These are phyloP conservation scores for Trichomonas vaginalis DNA, from an alignment of 208 protist species.

Conservation along the genomic window DNA sequence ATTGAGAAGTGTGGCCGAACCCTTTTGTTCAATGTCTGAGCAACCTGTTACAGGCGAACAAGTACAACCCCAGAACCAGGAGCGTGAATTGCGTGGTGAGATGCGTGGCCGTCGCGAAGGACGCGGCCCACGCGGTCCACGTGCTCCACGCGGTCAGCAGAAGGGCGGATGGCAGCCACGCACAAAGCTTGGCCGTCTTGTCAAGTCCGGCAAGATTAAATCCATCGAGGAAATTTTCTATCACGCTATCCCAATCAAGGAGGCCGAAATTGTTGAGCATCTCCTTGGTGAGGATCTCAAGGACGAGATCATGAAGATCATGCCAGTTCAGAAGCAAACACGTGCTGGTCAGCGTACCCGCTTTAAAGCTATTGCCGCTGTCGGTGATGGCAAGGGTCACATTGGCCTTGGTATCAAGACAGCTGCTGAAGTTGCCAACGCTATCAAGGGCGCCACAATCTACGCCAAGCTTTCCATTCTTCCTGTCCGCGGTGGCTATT, in stretches of 20 bases:
- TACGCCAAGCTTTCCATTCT: slow-evolving; percentile 90
- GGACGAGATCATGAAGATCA: slow-evolving; percentile 92
- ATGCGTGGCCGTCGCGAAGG: not conserved
- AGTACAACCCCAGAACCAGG: too few species aligned
- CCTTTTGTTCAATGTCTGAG: not conserved
- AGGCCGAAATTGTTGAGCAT: slow-evolving; percentile 94
- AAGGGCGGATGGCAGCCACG: slow-evolving; percentile 76
- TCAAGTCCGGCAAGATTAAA: slow-evolving; percentile 70
- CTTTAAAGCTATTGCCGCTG: slow-evolving; percentile 96
- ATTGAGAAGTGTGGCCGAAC: not conserved
- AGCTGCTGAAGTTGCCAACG: slow-evolving; percentile 93
- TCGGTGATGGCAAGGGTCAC: slow-evolving; percentile 91
- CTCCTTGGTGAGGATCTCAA: slow-evolving; percentile 69
- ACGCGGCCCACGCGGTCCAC: slow-evolving; percentile 19
- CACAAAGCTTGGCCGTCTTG: slow-evolving; percentile 95
- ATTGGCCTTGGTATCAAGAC: slow-evolving; percentile 93
- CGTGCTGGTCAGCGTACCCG: slow-evolving; percentile 94
- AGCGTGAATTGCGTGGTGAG: not conserved
- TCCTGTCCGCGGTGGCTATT: slow-evolving; percentile 94
- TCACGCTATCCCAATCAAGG: slow-evolving; percentile 98
- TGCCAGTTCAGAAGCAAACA: slow-evolving; percentile 98
- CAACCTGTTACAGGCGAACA: not conserved
- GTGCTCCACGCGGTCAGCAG: slow-evolving; percentile 25
- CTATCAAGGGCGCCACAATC: slow-evolving; percentile 89
- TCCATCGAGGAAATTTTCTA: slow-evolving; percentile 94